Evolutionary conservation across 805 yeast species (phyloP), one percentile per base, ranked within the genome.

Genomic region (Ogataea wickerhamii): DNA sequence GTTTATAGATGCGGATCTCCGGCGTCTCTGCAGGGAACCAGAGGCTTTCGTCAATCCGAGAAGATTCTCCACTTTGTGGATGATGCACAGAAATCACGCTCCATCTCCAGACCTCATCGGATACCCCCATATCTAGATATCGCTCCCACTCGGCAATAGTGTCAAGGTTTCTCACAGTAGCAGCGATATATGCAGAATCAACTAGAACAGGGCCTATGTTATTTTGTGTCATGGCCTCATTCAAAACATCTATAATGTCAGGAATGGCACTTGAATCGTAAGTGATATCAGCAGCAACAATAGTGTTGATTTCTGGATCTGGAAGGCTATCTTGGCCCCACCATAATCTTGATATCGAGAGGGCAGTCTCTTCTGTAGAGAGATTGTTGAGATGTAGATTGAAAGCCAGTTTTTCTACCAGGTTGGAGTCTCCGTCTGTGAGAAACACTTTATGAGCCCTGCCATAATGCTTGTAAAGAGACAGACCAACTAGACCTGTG

Each of bases 281-380:
- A 0, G 96, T 87, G 11, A 89, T 87, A 59, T 89, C 98, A 0
- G 96, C 93, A 0, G 89, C 96, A 3, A 87, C 53, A 0, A 87
- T 63, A 1, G 80, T 58, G 49, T 80, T 78, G 3, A 67, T 58
- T 8, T 41, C 48, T 2, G 51, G 39, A 0, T 60, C 52, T 2
- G 75, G 74, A 1, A 71, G 51, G 6, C 52, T 50, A 31, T 70
- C 74, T 26, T 63, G 63, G 2, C 74, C 70, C 74, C 95, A 88
- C 81, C 86, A 74, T 5, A 79, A 48, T 25, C 73, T 60, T 28
- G 66, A 73, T 28, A 67, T 60, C 13, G 41, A 44, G 12, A 58
- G 19, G 4, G 40, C 36, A 2, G 50, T 17, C 14, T 52, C 30
- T 1, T 44, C 44, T 5, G 42, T 25, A 8, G 34, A 21, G 2